Percentiles rank a stretch among this genome's conserved stretches.
Evolutionary conservation across 805 yeast species (phyloP).

Genomic region (Cyberlindnera nakhonratchasimensis): DNA sequence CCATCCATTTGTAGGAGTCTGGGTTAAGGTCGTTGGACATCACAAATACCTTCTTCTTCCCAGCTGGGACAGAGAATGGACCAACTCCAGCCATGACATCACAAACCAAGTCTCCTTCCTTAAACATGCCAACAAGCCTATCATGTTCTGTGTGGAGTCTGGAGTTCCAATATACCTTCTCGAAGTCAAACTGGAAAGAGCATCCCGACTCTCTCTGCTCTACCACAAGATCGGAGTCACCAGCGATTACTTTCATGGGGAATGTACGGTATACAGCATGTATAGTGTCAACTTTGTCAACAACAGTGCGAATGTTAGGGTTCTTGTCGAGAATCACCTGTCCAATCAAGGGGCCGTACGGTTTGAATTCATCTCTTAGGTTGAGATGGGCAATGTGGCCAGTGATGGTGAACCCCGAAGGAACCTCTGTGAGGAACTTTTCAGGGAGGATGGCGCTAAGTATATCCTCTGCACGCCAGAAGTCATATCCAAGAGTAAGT

Average conservation of each 20-base stretch:
- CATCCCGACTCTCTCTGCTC: slow-evolving; percentile 89
- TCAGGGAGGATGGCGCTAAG: slow-evolving; percentile 75
- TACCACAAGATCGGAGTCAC: slow-evolving; percentile 69
- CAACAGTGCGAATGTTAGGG: slow-evolving; percentile 78
- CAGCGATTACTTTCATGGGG: slow-evolving; percentile 91
- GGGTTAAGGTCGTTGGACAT: slow-evolving; percentile 95
- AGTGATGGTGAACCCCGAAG: slow-evolving; percentile 87
- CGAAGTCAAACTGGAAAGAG: slow-evolving; percentile 79
- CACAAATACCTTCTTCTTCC: slow-evolving; percentile 72
- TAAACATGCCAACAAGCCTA: slow-evolving; percentile 59
- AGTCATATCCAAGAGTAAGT: slow-evolving; percentile 61
- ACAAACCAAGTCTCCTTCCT: slow-evolving; percentile 71
- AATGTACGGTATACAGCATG: slow-evolving; percentile 89
- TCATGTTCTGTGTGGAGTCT: slow-evolving; percentile 92
- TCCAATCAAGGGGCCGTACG: slow-evolving; percentile 78
- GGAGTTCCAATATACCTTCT: slow-evolving; percentile 96
- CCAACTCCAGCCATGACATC: slow-evolving; percentile 99
- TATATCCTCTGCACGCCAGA: slow-evolving; percentile 90
- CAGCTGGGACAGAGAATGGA: slow-evolving; percentile 96
- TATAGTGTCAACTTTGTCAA: slow-evolving; percentile 83
- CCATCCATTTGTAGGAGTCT: slow-evolving; percentile 68
- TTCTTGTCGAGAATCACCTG: slow-evolving; percentile 82
- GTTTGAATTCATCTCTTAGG: slow-evolving; percentile 77
- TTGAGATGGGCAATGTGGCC: slow-evolving; percentile 97
- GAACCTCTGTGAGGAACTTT: slow-evolving; percentile 63